These are phyloP conservation scores for Hortaea werneckii DNA, from an alignment of 2,329 filamentous ascomycete species.

Conservation along the genomic window DNA sequence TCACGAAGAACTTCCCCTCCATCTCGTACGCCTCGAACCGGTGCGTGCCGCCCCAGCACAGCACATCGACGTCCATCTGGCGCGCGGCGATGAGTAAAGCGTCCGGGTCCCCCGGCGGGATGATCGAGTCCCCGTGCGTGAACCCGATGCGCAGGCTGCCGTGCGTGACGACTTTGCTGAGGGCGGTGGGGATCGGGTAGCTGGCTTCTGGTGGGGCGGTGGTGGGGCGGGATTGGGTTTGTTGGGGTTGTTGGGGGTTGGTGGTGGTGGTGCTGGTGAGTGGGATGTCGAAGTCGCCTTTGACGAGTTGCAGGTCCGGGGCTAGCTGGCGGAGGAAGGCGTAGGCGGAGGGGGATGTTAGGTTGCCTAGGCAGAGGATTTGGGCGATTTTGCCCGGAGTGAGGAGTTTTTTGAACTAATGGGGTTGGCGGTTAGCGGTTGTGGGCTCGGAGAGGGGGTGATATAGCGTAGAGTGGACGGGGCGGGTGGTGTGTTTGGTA, in stretches of 20 bases:
- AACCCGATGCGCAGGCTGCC: slow-evolving; percentile 59
- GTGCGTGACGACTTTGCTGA: slow-evolving; percentile 61
- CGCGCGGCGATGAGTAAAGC: slow-evolving; percentile 56
- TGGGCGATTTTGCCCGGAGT: slow-evolving; percentile 49
- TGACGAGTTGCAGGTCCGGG: slow-evolving; percentile 58
- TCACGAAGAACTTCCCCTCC: slow-evolving; percentile 63
- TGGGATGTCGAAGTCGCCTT: slow-evolving; percentile 60
- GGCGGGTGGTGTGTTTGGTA: slow-evolving; percentile 3
- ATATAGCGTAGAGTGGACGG: no score
- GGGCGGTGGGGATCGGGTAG: slow-evolving; percentile 34
- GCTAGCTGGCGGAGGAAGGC: slow-evolving; percentile 46
- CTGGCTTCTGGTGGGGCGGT: slow-evolving; percentile 11
- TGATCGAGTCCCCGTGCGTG: slow-evolving; percentile 62
- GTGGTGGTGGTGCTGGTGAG: slow-evolving; percentile 47
- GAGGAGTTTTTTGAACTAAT: slow-evolving; percentile 46
- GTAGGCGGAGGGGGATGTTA: slow-evolving; percentile 48
- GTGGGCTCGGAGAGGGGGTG: background rate
- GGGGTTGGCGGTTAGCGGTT: background rate
- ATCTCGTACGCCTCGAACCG: slow-evolving; percentile 62
- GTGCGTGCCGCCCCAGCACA: slow-evolving; percentile 61
- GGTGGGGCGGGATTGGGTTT: background rate
- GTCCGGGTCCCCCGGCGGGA: slow-evolving; percentile 58
- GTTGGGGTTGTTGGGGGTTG: slow-evolving; percentile 6
- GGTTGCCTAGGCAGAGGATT: slow-evolving; percentile 49
- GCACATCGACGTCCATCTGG: slow-evolving; percentile 61